These are phyloP conservation scores for Saturnispora dispora DNA, from an alignment of 805 yeast genomes.

Conservation along the genomic window DNA sequence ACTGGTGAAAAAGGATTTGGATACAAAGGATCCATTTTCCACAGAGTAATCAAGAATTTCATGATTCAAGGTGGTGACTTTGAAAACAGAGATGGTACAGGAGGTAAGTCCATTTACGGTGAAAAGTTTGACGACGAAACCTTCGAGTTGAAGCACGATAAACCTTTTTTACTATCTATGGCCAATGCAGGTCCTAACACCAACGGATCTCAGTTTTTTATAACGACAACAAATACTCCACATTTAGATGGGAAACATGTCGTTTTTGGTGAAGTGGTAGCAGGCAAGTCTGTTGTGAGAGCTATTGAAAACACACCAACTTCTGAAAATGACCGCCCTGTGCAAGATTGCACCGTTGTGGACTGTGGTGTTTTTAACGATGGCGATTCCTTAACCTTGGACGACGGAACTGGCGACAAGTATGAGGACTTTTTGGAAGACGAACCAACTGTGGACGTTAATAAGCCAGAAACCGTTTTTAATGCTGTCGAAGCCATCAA, in stretches of 20 bases:
- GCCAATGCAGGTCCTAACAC: slow-evolving; percentile 96
- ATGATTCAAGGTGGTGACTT: slow-evolving; percentile 97
- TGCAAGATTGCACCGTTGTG: slow-evolving; percentile 55
- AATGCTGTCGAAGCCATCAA: slow-evolving; percentile 58
- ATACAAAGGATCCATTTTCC: slow-evolving; percentile 85
- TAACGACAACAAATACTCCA: slow-evolving; percentile 88
- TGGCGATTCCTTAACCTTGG: slow-evolving; percentile 41
- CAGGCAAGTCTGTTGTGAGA: slow-evolving; percentile 75
- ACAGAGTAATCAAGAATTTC: slow-evolving; percentile 79
- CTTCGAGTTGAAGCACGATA: slow-evolving; percentile 64
- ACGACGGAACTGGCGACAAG: slow-evolving; percentile 79
- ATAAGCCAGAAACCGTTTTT: slow-evolving; percentile 56
- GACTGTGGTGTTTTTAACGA: slow-evolving; percentile 72
- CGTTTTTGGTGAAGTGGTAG: slow-evolving; percentile 83
- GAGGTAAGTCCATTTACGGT: slow-evolving; percentile 78
- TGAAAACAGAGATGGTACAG: slow-evolving; percentile 62
- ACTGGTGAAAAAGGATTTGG: slow-evolving; percentile 79
- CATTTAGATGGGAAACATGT: slow-evolving; percentile 95
- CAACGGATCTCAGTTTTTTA: slow-evolving; percentile 92
- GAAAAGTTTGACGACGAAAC: slow-evolving; percentile 88
- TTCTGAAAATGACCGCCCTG: slow-evolving; percentile 61
- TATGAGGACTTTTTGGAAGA: slow-evolving; percentile 72
- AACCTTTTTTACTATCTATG: slow-evolving; percentile 88
- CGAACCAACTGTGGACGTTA: slow-evolving; percentile 54
- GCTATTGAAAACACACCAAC: slow-evolving; percentile 65